Conservation (phyloP, 495 filamentous ascomycete genomes). For the Aspergillus ostianus region DNA sequence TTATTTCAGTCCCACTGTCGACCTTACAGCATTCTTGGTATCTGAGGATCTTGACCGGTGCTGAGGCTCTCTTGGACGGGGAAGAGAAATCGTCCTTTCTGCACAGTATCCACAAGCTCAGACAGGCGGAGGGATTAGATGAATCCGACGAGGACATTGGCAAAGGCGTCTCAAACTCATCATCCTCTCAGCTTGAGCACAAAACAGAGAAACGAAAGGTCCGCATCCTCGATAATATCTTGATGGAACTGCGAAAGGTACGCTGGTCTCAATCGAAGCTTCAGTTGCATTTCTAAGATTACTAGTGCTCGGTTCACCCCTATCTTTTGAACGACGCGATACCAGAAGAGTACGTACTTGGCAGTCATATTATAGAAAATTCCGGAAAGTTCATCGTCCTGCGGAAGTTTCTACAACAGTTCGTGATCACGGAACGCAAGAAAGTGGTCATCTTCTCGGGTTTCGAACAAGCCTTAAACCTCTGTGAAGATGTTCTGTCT, state of each 20-base stretch:
- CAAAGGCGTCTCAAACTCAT: background rate
- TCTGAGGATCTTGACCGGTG: conserved; percentile 54
- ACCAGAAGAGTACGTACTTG: conserved; percentile 6
- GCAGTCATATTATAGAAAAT: conserved; percentile 50
- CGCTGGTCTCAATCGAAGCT: background rate
- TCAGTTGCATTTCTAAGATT: background rate
- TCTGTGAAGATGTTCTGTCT: conserved; percentile 56
- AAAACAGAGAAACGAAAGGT: background rate
- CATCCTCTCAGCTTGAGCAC: background rate
- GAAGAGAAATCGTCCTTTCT: background rate
- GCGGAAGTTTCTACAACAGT: conserved; percentile 57
- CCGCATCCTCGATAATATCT: conserved; percentile 40
- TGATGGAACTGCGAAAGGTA: conserved; percentile 63
- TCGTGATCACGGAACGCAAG: conserved; percentile 55
- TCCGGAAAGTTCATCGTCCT: conserved; percentile 66
- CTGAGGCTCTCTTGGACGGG: conserved; percentile 25
- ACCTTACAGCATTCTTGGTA: conserved; percentile 66
- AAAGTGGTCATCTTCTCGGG: conserved; percentile 65
- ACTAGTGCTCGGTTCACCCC: conserved; percentile 59
- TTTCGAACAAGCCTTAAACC: conserved; percentile 58
- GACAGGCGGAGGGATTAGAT: background rate
- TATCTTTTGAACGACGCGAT: conserved; percentile 44
- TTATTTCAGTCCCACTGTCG: conserved; percentile 59
- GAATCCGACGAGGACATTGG: background rate
- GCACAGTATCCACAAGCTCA: background rate